Evolutionary conservation across 345 rosid species (phyloP).

Genomic region (Brassica incana): DNA sequence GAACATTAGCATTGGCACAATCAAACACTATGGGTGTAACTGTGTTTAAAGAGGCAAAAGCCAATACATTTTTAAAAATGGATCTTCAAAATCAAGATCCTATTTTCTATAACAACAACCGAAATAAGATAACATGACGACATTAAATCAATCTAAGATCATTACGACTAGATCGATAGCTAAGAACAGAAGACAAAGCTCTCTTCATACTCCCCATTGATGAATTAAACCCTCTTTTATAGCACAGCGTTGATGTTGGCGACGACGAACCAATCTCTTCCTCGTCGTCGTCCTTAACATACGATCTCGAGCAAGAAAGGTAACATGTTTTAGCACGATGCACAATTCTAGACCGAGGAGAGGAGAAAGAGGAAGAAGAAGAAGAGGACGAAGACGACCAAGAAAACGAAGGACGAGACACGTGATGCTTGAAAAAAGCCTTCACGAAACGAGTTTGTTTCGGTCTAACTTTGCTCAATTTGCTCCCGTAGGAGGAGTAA

Average conservation of each 20-base stretch:
- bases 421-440: slow-evolving; percentile 28
- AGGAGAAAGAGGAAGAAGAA: slow-evolving; percentile 38
- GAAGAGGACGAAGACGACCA: slow-evolving; percentile 45
- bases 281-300: slow-evolving; percentile 23
- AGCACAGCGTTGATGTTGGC: slow-evolving; percentile 43
- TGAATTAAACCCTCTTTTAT: slow-evolving; percentile 43
- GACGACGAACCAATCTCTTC: slow-evolving; percentile 30
- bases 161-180: slow-evolving; percentile 39
- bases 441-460: slow-evolving; percentile 35
- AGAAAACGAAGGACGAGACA: slow-evolving; percentile 46
- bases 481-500: slow-evolving; percentile 28
- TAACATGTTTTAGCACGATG: slow-evolving; percentile 20
- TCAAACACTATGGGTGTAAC: slow-evolving; percentile 12
- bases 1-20: slow-evolving; percentile 21
- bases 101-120: slow-evolving; percentile 7
- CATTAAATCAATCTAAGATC: slow-evolving; percentile 35
- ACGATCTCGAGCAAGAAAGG: slow-evolving; percentile 44
- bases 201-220: slow-evolving; percentile 53
- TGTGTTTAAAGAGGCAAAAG: slow-evolving; percentile 24
- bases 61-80: background rate
- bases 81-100: slow-evolving; percentile 19
- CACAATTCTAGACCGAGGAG: slow-evolving; percentile 24
- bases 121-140: slow-evolving; percentile 20
- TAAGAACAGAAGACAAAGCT: slow-evolving; percentile 44
- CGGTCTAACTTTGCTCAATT: slow-evolving; percentile 5